phyloP scores from a whole-genome alignment of 78 protist species.

The Pigoraptor vietnamica region DNA sequence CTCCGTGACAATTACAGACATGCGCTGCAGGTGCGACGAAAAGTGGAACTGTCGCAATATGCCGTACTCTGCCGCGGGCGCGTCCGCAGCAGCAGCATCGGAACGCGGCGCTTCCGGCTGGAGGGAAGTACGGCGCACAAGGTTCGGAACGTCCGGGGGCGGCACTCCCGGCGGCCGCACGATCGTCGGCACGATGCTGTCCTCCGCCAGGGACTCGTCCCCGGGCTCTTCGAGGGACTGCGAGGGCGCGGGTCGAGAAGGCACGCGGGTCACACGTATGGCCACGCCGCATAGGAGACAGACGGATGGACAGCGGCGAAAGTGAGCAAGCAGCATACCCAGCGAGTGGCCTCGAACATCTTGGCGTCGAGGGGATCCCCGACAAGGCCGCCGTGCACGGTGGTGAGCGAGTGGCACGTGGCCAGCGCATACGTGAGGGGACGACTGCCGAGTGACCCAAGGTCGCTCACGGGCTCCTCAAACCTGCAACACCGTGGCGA shows the following conservation, averaged over 20 bases:
- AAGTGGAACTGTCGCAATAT: constrained; percentile 48
- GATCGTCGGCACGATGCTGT: constrained; percentile 7
- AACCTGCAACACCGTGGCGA: not conserved
- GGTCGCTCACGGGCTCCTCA: not conserved
- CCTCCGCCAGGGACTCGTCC: not conserved
- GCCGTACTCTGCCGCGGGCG: constrained; percentile 12
- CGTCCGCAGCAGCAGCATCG: not conserved
- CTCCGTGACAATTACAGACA: constrained; percentile 57
- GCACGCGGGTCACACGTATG: too few relatives aligned
- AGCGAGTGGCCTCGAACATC: constrained; percentile 55
- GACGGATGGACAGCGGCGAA: too few relatives aligned
- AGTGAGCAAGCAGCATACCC: constrained; percentile 6
- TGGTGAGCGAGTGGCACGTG: constrained; percentile 66
- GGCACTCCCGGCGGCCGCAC: constrained; percentile 12
- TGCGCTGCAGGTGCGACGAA: constrained; percentile 65
- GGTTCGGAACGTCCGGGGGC: too few relatives aligned
- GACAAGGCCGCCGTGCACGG: constrained; percentile 14
- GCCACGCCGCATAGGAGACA: too few relatives aligned
- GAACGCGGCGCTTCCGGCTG: not conserved
- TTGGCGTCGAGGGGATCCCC: constrained; percentile 84
- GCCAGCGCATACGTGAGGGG: constrained; percentile 20
- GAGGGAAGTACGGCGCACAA: too few relatives aligned
- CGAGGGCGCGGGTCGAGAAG: too few relatives aligned
- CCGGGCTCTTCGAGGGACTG: not conserved
- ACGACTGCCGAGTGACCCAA: not conserved